Evolutionary conservation across 352 stramenopile species (phyloP).

Genomic region (Phytopythium aichiense): DNA sequence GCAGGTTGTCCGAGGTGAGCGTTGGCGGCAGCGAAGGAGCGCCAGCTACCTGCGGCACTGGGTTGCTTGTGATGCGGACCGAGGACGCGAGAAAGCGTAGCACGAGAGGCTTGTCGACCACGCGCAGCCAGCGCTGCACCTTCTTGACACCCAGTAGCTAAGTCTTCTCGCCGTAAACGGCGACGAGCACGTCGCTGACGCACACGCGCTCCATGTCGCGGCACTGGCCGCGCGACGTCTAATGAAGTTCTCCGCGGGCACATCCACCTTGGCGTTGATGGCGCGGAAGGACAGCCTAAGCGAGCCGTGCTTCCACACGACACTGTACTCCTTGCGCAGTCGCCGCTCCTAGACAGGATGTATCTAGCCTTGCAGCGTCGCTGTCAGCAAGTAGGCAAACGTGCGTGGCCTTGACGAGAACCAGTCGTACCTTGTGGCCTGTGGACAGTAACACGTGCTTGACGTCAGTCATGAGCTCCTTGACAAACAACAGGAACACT

Average conservation of each 20-base stretch:
- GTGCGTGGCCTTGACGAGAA: too few species aligned
- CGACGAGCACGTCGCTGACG: conserved; percentile 78
- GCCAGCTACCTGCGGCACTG: conserved; percentile 18
- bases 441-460: too few species aligned
- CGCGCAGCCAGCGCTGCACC: conserved; percentile 68
- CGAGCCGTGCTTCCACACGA: conserved; percentile 63
- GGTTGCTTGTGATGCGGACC: conserved; percentile 45
- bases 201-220: conserved; percentile 66
- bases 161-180: conserved; percentile 78
- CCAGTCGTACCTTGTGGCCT: too few species aligned
- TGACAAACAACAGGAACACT: too few species aligned
- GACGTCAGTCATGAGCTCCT: too few species aligned
- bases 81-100: conserved; percentile 78
- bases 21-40: conserved; percentile 15
- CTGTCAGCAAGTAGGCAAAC: too few species aligned
- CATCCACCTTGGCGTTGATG: conserved; percentile 63
- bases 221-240: conserved; percentile 15
- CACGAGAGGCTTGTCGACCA: conserved; percentile 73
- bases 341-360: conserved; percentile 41
- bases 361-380: too few species aligned
- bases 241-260: conserved; percentile 66
- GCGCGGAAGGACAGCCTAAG: conserved; percentile 71
- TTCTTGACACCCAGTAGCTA: conserved; percentile 69
- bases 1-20: conserved; percentile 55
- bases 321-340: conserved; percentile 68